These are phyloP conservation scores for Cystobasidiaceae sp. DNA, from an alignment of 1,284 basidiomycete genomes.

Conservation along the genomic window DNA sequence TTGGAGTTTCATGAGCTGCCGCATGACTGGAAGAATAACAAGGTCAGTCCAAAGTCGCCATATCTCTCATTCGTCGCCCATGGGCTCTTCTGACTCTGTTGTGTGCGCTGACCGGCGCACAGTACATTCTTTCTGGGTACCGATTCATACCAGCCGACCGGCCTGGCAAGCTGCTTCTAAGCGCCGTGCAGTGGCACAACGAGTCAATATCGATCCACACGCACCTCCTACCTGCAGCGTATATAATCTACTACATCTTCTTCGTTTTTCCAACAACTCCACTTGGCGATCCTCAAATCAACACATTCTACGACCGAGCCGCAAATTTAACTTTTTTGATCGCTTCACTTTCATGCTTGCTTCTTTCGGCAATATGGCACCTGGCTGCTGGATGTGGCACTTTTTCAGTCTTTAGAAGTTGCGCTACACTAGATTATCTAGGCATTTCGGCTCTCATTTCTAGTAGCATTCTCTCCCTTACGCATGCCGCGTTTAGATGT, in stretches of 20 bases:
- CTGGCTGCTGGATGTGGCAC: constrained; percentile 71
- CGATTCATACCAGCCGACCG: constrained; percentile 80
- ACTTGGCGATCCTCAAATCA: constrained; percentile 30
- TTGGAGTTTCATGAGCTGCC: constrained; percentile 37
- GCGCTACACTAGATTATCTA: constrained; percentile 72
- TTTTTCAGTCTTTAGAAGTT: constrained; percentile 60
- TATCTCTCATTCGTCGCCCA: neutral
- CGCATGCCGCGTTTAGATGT: constrained; percentile 18
- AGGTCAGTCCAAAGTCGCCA: too few relatives aligned
- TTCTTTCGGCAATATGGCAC: constrained; percentile 71
- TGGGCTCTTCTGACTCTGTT: neutral
- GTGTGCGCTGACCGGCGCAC: neutral
- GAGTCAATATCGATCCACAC: constrained; percentile 59
- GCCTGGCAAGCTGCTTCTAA: constrained; percentile 32
- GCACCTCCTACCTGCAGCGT: constrained; percentile 55
- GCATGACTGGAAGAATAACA: constrained; percentile 35
- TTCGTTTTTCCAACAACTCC: constrained; percentile 50
- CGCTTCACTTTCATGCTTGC: constrained; percentile 66
- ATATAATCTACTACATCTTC: constrained; percentile 58
- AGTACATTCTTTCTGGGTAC: constrained; percentile 71
- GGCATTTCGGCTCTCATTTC: constrained; percentile 58
- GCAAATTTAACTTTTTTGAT: constrained; percentile 61
- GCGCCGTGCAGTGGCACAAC: constrained; percentile 63
- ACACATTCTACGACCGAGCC: constrained; percentile 46
- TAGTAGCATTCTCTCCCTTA: constrained; percentile 50